Evolutionary conservation across 345 rosid species (phyloP), one percentile per base, ranked within the genome.

Genomic region (Eucalyptus paniculata): DNA sequence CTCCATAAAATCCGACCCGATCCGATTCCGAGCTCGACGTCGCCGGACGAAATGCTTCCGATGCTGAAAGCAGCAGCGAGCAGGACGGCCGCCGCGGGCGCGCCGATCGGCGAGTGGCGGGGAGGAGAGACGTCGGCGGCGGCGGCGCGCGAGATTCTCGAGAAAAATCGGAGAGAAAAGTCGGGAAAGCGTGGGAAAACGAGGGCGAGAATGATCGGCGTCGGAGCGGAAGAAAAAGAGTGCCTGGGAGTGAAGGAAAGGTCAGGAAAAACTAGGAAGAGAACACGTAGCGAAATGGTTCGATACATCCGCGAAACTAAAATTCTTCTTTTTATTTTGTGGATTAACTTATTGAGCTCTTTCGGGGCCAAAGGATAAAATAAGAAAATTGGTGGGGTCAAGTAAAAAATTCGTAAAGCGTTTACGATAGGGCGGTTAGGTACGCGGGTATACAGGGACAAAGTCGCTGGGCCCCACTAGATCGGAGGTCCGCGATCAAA

Each of bases 1-100:
- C 72, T 92, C 92, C 94, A 94, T 92, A 50, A 50, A 50, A 24
- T 32, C 40, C 21, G 37, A 82, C 87, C 16, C 16, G 83, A 77
- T 77, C 47, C 83, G 24, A 77, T 77, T 40, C 83, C 83, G 83
- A 40, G 83, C 83, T 40, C 47, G 24, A 6, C 83, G 28, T 42
- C 83, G 9, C 47, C 47, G 16, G 47, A 0, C 47, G 16, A 77
- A 77, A 37, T 40, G 83, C 30, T 4, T 12, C 42, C 83, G 83
- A 40, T 37, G 45, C 26, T 19, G 45, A 37, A 8, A 40, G 83
- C 47, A 77, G 47, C 65, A 17, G 65, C 34, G 40, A 56, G 40
- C 21, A 8, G 65, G 40, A 47, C 23, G 23, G 47, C 28, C n/a
- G 69, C 83, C 86, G 86, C 58, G 45, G 32, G 51, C 72, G 80